Percentiles rank a stretch among this genome's conserved stretches.
Evolutionary conservation across 2,329 filamentous ascomycete species (phyloP).

Genomic region (Aspergillus sp.): DNA sequence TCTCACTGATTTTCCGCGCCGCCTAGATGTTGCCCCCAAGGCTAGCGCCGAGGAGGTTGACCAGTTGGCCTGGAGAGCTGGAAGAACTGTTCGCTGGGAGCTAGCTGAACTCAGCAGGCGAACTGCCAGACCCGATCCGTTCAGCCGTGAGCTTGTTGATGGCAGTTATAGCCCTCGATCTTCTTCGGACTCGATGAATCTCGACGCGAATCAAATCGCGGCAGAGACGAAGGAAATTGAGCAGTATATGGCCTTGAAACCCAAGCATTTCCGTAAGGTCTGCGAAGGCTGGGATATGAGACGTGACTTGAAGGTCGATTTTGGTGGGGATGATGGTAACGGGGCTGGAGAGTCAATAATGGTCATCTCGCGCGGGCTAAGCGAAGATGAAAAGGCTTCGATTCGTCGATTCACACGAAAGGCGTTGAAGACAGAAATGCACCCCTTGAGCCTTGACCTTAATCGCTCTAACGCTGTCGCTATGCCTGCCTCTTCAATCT

Average conservation of each 20-base stretch:
- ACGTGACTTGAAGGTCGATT: conserved; percentile 76
- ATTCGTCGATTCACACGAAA: conserved; percentile 53
- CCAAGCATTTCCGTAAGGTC: conserved; percentile 66
- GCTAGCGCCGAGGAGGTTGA: conserved; percentile 46
- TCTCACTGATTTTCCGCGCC: conserved; percentile 60
- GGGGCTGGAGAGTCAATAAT: conserved; percentile 69
- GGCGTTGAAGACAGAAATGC: conserved; percentile 28
- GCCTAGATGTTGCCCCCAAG: conserved; percentile 42
- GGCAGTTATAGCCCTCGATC: conserved; percentile 75
- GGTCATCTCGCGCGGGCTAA: conserved; percentile 64
- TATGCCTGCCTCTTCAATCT: conserved; percentile 37
- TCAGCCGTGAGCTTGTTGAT: conserved; percentile 57
- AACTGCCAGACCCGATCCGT: conserved; percentile 61
- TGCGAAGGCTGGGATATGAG: conserved; percentile 92
- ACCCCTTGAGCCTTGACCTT: conserved; percentile 7
- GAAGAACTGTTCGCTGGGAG: conserved; percentile 71
- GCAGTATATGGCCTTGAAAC: conserved; percentile 61
- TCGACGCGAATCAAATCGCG: conserved; percentile 60
- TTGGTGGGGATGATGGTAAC: conserved; percentile 69
- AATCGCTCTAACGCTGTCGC: conserved; percentile 2
- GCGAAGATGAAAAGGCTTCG: conserved; percentile 46
- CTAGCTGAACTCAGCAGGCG: conserved; percentile 71
- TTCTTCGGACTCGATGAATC: conserved; percentile 63
- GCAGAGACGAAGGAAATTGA: conserved; percentile 79
- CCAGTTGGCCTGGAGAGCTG: conserved; percentile 69